Evolutionary conservation across 2,329 filamentous ascomycete genomes (phyloP).

Genomic region (Pseudogymnoascus sp.): DNA sequence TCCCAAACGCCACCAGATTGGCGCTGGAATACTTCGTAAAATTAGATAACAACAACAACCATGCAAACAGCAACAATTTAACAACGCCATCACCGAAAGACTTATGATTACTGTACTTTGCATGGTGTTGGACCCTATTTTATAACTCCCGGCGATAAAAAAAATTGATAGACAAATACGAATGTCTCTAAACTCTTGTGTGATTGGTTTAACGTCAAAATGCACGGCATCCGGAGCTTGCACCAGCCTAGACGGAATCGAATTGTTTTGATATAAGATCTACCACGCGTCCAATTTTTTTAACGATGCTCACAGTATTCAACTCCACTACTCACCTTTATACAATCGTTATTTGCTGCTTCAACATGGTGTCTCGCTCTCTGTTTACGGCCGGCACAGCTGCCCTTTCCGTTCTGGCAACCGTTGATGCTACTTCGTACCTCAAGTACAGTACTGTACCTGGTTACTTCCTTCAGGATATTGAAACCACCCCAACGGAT

Average conservation of each 20-base stretch:
- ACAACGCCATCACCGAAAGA: not conserved
- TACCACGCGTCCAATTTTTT: not conserved
- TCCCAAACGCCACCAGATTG: not conserved
- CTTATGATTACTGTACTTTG: not conserved
- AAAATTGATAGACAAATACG: not conserved
- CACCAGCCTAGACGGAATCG: not conserved
- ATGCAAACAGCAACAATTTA: not conserved
- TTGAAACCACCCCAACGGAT: slow-evolving; percentile 42
- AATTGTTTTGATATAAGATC: slow-evolving; percentile 6
- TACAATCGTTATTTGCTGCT: slow-evolving; percentile 4
- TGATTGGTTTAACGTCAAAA: not conserved
- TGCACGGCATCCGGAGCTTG: not conserved
- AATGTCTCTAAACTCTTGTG: not conserved
- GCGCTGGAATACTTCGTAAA: not conserved
- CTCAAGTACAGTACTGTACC: slow-evolving; percentile 52
- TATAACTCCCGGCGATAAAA: not conserved
- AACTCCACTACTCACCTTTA: slow-evolving; percentile 1
- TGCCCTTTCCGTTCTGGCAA: not conserved
- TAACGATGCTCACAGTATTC: not conserved
- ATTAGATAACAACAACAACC: not conserved
- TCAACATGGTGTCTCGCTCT: not conserved
- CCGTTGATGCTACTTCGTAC: slow-evolving; percentile 22
- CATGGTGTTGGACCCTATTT: not conserved
- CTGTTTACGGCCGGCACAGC: not conserved
- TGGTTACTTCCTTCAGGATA: slow-evolving; percentile 58